Evolutionary conservation across 257 asterid genomes (phyloP).

Genomic region (Capsicum rhomboideum): DNA sequence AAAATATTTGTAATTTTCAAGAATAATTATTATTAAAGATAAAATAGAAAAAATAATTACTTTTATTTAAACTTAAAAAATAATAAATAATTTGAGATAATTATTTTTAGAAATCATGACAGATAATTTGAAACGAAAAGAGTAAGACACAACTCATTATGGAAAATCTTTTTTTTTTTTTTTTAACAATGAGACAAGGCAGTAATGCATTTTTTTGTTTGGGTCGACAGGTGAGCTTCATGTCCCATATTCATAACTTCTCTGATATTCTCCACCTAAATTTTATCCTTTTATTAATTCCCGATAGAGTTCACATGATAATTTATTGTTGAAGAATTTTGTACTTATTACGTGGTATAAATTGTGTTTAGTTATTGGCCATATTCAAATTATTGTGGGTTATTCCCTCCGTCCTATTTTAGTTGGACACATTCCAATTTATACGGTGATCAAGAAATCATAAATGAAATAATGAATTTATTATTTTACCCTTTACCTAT

Average conservation of each 20-base stretch:
- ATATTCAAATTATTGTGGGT: background rate
- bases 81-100: background rate
- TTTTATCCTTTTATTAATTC: background rate
- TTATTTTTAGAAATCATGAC: background rate
- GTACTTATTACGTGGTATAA: background rate
- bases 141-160: background rate
- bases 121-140: background rate
- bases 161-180: background rate
- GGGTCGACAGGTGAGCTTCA: background rate
- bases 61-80: background rate
- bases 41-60: background rate
- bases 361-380: background rate
- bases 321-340: background rate
- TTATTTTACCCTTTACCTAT: no score
- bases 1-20: fast-evolving
- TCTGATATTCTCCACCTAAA: background rate
- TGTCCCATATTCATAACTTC: background rate
- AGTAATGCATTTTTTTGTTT: background rate
- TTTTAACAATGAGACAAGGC: background rate
- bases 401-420: no score
- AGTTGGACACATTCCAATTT: no score
- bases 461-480: no score
- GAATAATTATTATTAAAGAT: background rate
- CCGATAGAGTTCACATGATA: background rate
- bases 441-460: no score